These are phyloP conservation scores for Pestalotiopsis sp. DNA, from an alignment of 2,329 filamentous ascomycete species.

Conservation along the genomic window DNA sequence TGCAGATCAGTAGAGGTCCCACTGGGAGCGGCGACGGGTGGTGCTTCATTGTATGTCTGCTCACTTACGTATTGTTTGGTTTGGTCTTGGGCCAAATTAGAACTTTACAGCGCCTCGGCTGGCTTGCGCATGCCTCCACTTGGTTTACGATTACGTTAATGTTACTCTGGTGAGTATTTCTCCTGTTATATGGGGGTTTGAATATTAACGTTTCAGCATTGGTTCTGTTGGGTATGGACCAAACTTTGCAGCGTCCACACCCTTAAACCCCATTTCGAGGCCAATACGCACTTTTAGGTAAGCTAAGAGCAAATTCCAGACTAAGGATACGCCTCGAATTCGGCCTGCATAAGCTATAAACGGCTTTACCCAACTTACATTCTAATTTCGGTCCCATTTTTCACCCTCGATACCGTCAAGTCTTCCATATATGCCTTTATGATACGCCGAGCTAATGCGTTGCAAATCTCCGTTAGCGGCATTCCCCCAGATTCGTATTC, in stretches of 20 bases:
- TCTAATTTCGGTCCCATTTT: no score
- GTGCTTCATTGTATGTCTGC: conserved; percentile 55
- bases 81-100: conserved; percentile 58
- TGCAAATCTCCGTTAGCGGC: conserved; percentile 35
- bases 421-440: neutral
- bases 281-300: conserved; percentile 18
- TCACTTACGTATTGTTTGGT: conserved; percentile 52
- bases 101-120: conserved; percentile 55
- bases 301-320: neutral
- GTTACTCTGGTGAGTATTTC: conserved; percentile 39
- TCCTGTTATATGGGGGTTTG: neutral
- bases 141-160: conserved; percentile 59
- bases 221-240: conserved; percentile 51
- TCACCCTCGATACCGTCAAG: no score
- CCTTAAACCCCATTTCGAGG: conserved; percentile 34
- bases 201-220: conserved; percentile 40
- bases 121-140: conserved; percentile 56
- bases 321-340: no score
- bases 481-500: conserved; percentile 43
- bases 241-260: conserved; percentile 42
- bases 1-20: conserved; percentile 40
- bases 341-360: no score
- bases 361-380: no score
- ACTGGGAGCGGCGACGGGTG: conserved; percentile 34
- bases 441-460: neutral